Base-by-base conservation (phyloP, 805 yeast species). In the Vanderwaltozyma verrucispora region DNA sequence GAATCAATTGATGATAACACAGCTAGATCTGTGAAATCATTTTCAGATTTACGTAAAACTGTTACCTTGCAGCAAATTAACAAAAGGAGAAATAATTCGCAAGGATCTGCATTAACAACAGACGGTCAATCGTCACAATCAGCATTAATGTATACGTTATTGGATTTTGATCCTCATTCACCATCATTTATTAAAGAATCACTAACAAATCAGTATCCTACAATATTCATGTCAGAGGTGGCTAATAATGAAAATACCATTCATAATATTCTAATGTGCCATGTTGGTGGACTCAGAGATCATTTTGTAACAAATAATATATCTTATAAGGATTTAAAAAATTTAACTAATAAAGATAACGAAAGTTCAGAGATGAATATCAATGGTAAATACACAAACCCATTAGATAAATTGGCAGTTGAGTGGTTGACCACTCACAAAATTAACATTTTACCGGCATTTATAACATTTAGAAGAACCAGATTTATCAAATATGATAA, bases 281-380 rank as follows among this genome's bases (percentile, higher is more conserved):
- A 56, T 35, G 54, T 57, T 12, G 61, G 62, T 15, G 62, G 62
- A 3, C 31, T 57, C 20, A 48, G 61, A 36, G 51, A 51, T 36
- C 60, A 54, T 35, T 33, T 23, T 11, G 18, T 15, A 21, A 34
- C 29, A 1, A 36, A 48, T 24, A 48, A 44, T 38, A 24, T 51
- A 19, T 21, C 31, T 8, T 27, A 47, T 13, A 30, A 38, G 4
- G 38, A 31, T 15, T 19, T 19, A 11, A 15, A 28, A 46, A 5
- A 36, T 38, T 23, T 43, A 33, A 12, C 37, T 6, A 21, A 21
- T 9, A 21, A 21, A 21, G 9, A 9, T 6, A 21, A 21, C 23
- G 9, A 9, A n/a, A n/a, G n/a, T n/a, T n/a, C n/a, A n/a, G n/a
- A n/a, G n/a, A n/a, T n/a, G n/a, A n/a, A n/a, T n/a, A n/a, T n/a